Base-by-base conservation (phyloP, 768 basidiomycete species). In the Boletus rex-veris region DNA sequence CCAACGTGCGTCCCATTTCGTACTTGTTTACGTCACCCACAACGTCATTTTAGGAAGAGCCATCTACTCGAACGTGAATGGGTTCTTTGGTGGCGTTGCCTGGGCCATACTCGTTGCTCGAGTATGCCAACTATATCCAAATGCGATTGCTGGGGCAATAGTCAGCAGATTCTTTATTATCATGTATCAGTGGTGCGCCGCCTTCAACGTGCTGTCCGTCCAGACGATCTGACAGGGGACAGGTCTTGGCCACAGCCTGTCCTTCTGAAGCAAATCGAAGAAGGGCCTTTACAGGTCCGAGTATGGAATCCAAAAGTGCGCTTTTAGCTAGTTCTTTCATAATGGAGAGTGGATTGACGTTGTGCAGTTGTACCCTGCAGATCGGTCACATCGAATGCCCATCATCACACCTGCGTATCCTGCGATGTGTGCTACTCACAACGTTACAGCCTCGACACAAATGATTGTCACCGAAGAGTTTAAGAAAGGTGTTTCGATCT, bases 351-450 rank as follows among this genome's bases (percentile, higher is more conserved):
- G 19, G 12, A 16, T 48, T 64, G 9, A 65, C 42, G 18, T 12
- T 46, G n/a, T 37, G 19, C 54, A 95, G 90, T 71, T 97, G 50
- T 98, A 96, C 70, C 93, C 93, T 5, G 83, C 83, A 55, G 94
- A 98, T 71, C 80, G 90, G 53, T 82, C 90, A n/a, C 97, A 99
- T 73, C 82, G 92, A 60, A 98, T 98, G 97, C 97, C 97, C 12
- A 98, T 99, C 65, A 98, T 99, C 63, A 99, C 97, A 2, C 97
- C 97, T 4, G 95, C 97, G 11, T 99, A 98, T 72, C 97, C 97
- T 43, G 87, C 96, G 7, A 99, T 99, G 96, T 98, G 96, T 70
- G 84, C 96, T 24, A 99, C 97, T 16, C 97, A 99, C 74, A 99
- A 98, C 64, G 95, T 98, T 55, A 94, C 93, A 48, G 82, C 84